Evolutionary conservation across 345 rosid species (phyloP).

Genomic region (Gossypium ekmanianum): DNA sequence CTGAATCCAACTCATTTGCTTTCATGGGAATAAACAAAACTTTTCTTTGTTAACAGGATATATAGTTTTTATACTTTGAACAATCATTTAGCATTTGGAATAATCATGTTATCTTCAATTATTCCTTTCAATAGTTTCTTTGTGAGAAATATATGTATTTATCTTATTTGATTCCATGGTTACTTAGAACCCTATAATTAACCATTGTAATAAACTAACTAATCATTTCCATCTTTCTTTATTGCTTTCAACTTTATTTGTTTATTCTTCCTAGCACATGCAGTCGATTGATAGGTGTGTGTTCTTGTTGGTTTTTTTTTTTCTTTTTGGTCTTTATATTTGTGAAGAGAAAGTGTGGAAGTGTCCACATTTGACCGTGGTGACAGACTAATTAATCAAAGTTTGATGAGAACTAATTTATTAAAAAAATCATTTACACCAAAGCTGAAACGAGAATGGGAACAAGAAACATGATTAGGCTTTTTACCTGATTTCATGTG

Average conservation of each 20-base stretch:
- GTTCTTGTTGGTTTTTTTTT: background rate
- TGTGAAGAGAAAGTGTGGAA: background rate
- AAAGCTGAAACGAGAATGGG: too few species aligned
- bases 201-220: background rate
- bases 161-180: too few species aligned
- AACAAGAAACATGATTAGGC: background rate
- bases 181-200: background rate
- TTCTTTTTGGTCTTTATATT: background rate
- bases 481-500: background rate
- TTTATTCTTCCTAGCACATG: slow-evolving; percentile 21
- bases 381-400: too few species aligned
- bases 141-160: too few species aligned
- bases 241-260: background rate
- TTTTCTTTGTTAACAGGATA: too few species aligned
- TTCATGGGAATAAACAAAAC: too few species aligned
- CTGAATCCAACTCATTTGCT: too few species aligned
- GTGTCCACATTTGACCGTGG: slow-evolving; percentile 10
- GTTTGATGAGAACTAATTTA: background rate
- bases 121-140: too few species aligned
- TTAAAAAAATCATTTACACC: background rate
- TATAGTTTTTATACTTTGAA: too few species aligned
- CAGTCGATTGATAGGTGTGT: slow-evolving; percentile 5
- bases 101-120: too few species aligned
- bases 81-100: too few species aligned
- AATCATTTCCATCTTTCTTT: background rate